A percentile compares a stretch with the other conserved stretches of the same genome.
phyloP scores from a whole-genome alignment of 345 rosid genomes.

The Corymbia maculata region DNA sequence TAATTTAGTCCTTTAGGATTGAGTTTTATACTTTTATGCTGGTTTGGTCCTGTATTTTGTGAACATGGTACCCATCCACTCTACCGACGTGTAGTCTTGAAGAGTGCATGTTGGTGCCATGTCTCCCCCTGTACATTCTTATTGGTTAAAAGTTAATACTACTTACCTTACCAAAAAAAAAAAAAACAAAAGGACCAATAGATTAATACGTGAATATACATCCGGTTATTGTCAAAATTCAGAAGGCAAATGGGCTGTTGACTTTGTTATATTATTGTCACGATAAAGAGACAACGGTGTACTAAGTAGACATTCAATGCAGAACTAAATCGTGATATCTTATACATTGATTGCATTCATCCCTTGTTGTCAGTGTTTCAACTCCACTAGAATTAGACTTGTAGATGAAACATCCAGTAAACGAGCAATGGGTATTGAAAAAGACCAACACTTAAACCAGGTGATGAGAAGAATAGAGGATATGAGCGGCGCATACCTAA shows the following conservation, averaged over 20 bases:
- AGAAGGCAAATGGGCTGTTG: neutral
- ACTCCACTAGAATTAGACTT: neutral
- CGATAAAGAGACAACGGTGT: neutral
- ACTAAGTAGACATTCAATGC: neutral
- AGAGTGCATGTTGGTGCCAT: too few species aligned
- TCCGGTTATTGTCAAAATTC: neutral
- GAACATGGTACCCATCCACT: too few species aligned
- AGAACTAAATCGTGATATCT: neutral
- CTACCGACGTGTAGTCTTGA: too few species aligned
- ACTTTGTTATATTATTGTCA: neutral
- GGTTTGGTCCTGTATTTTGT: too few species aligned
- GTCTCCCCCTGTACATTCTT: too few species aligned
- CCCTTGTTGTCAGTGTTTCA: neutral
- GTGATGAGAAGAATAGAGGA: neutral
- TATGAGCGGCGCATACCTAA: neutral
- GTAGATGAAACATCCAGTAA: neutral
- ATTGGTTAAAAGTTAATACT: too few species aligned
- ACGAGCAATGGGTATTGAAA: neutral
- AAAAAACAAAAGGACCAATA: too few species aligned
- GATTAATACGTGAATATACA: neutral
- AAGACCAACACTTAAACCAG: neutral
- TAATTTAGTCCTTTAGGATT: too few species aligned
- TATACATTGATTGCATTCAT: neutral
- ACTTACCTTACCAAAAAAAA: too few species aligned
- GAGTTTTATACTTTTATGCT: too few species aligned